Conservation (phyloP, 331 rosid genomes). For the Quercus lobata region DNA sequence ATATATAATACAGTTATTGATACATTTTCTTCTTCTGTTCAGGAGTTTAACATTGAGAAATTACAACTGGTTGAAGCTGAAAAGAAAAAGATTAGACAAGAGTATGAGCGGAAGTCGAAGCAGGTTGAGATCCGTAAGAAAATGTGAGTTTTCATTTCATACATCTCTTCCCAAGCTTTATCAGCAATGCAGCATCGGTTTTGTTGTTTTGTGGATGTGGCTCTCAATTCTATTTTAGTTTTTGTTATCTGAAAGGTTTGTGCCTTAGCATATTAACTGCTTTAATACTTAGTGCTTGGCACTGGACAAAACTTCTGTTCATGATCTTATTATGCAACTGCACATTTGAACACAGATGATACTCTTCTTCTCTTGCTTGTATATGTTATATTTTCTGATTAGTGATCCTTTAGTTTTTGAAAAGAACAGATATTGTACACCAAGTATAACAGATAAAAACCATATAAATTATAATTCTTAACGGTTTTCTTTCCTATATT, state of each 20-base stretch:
- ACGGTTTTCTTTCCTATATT: neutral
- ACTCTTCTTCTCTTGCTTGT: neutral
- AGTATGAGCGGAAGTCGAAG: conserved; percentile 44
- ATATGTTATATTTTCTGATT: neutral
- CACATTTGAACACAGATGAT: too few species aligned
- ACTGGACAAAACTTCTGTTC: neutral
- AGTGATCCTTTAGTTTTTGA: too few species aligned
- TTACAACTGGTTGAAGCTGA: conserved; percentile 50
- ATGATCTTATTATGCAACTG: too few species aligned
- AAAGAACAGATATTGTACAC: too few species aligned
- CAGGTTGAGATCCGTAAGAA: conserved; percentile 48
- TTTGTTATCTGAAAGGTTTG: neutral
- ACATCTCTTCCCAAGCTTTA: neutral
- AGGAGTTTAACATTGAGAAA: conserved; percentile 62
- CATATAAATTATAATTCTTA: neutral
- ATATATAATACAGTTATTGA: neutral
- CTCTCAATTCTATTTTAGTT: neutral
- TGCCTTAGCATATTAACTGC: neutral
- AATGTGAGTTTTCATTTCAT: conserved; percentile 27
- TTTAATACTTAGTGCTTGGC: neutral
- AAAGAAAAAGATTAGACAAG: conserved; percentile 43
- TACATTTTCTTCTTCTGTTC: neutral
- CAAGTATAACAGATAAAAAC: too few species aligned
- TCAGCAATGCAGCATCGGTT: too few species aligned
- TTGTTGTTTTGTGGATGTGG: too few species aligned